A percentile compares a stretch with the other conserved stretches of the same genome.
These are phyloP conservation scores for Plasmodium gallinaceum DNA, from an alignment of 169 alveolate genomes.

Conservation along the genomic window DNA sequence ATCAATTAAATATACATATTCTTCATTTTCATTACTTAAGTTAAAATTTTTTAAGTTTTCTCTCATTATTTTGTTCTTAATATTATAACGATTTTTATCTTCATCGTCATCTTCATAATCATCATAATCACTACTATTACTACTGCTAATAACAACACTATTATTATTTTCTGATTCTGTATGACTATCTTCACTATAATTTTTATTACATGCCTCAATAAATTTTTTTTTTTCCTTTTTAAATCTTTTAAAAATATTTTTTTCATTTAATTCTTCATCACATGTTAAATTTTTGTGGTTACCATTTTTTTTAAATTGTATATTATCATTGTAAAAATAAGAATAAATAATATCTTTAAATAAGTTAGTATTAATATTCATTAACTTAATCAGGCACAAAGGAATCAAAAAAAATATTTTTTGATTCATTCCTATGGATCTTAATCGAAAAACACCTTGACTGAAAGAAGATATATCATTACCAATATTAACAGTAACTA, in stretches of 20 bases:
- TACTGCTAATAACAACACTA: background rate
- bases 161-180: constrained; percentile 26
- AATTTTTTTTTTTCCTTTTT: constrained; percentile 16
- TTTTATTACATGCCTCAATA: constrained; percentile 22
- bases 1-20: constrained; percentile 38
- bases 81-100: background rate
- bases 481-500: constrained; percentile 88
- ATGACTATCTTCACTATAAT: constrained; percentile 73
- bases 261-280: background rate
- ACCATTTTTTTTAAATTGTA: background rate
- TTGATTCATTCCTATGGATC: constrained; percentile 90
- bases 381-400: constrained; percentile 85
- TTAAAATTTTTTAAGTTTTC: background rate
- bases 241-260: constrained; percentile 16
- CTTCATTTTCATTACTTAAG: constrained; percentile 6
- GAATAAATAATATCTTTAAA: constrained; percentile 23
- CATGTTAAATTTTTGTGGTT: background rate
- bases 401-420: constrained; percentile 87
- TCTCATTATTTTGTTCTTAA: background rate
- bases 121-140: background rate
- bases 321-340: background rate
- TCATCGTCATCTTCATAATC: background rate
- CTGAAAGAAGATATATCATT: constrained; percentile 93
- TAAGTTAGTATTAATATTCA: constrained; percentile 75
- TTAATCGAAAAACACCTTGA: constrained; percentile 94